Base-by-base conservation (phyloP, 257 asterid species). In the Forsythia viridissima region DNA sequence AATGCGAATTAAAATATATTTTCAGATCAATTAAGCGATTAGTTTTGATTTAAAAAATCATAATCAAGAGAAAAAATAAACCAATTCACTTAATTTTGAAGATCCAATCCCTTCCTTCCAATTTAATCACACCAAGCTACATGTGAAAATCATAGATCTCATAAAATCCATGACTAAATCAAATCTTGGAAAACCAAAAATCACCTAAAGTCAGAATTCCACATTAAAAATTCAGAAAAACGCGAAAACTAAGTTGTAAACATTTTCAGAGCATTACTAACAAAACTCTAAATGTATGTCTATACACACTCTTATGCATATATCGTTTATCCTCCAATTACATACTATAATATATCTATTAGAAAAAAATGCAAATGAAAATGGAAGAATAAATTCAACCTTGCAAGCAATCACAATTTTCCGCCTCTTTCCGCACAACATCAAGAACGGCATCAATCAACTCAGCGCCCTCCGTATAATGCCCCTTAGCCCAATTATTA, bases 381-480 rank as follows among this genome's bases (percentile, higher is more conserved):
- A 77, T 13, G 46, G 43, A 42, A 42, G 6, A 69, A 4, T 52
- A 9, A 43, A 66, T 21, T 16, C 36, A 71, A 93, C 97, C 97
- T 93, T 93, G 98, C 94, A 93, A 85, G 90, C 98, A 93, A 66
- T 93, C 98, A 71, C 97, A 93, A 39, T 93, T 92, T 71, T 92
- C 97, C 10, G 97, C 95, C 80, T 93, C 97, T 84, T 93, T 93
- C 72, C 97, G 83, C 20, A 93, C 97, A 55, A 93, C 97, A 76
- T 93, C 97, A 65, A 93, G 97, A 70, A 93, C 98, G 0, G 98
- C 70, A 78, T 93, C 98, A 42, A 93, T 93, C 88, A 93, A 78
- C 89, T 93, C 98, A 16, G 98, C 98, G 39, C 98, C 98, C 79
- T 93, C 98, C 6, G 98, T 93, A 71, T 93, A 93, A 70, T 92